phyloP scores from a whole-genome alignment of 129 eudicot genomes.

The Helichrysum umbraculigerum region DNA sequence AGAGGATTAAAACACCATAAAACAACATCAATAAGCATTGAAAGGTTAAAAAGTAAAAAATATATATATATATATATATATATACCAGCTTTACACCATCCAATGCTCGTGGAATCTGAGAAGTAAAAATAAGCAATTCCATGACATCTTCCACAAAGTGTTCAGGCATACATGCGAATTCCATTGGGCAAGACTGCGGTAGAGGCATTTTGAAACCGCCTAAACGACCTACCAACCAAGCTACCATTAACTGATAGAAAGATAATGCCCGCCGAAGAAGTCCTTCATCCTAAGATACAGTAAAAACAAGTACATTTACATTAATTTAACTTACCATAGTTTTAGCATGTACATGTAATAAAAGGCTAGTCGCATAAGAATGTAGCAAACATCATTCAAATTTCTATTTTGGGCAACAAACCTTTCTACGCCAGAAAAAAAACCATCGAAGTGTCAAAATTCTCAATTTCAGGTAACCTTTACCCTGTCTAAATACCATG shows the following conservation, averaged over 20 bases:
- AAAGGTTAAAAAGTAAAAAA: not conserved
- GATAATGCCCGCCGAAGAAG: slow-evolving; percentile 79
- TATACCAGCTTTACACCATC: slow-evolving; percentile 88
- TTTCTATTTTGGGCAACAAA: too few relatives aligned
- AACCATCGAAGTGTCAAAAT: too few relatives aligned
- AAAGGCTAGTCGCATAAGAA: not conserved
- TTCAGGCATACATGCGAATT: slow-evolving; percentile 92
- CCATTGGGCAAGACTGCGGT: slow-evolving; percentile 76
- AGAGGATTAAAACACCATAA: not conserved
- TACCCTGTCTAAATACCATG: too few relatives aligned
- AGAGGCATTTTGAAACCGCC: slow-evolving; percentile 96
- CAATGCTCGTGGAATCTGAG: slow-evolving; percentile 89
- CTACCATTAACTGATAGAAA: slow-evolving; percentile 84
- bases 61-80: not conserved
- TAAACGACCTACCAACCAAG: slow-evolving; percentile 76
- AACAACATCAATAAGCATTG: not conserved
- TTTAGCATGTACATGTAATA: not conserved
- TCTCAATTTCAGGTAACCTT: too few relatives aligned
- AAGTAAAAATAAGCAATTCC: slow-evolving; percentile 93
- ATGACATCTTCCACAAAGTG: slow-evolving; percentile 91
- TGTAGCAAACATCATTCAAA: too few relatives aligned
- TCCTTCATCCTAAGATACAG: slow-evolving; percentile 61
- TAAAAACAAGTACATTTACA: not conserved
- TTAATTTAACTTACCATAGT: slow-evolving; percentile 2
- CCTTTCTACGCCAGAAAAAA: too few relatives aligned